Evolutionary conservation across 331 rosid species (phyloP), one percentile per base, ranked within the genome.

Genomic region (Phaseolus coccineus): DNA sequence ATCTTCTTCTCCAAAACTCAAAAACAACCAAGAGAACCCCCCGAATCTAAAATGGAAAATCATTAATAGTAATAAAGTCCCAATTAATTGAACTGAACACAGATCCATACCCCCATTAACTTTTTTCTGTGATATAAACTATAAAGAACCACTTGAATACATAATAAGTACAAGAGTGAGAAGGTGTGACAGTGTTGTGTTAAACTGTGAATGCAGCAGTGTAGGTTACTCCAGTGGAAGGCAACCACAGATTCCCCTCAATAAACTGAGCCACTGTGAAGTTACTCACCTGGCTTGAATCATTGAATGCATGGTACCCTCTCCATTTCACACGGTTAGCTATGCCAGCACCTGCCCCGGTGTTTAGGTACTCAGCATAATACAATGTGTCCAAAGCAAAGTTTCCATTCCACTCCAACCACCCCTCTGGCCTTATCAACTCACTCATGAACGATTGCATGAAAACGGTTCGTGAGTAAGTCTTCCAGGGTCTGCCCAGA

Each of bases 401-500:
- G 47, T 22, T 28, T 0, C 77, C 96, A n/a, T 87, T 84, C 99
- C 98, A 93, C 82, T 87, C 98, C 1, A 95, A 85, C 99, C 99
- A 95, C 69, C 99, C 99, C 74, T 83, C 81, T 8, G 96, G 88
- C 74, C 82, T 82, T 44, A 93, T 62, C 56, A 50, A 85, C 2
- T 74, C 40, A 72, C 91, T 86, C 48, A 93, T 77, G 75, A 76
- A 85, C 0, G 92, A 81, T 44, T 95, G 90, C 94, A 95, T 84
- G 70, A 89, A 62, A 15, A 91, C 24, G 7, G 99, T 90, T 64
- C 99, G 58, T 0, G 99, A 95, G 64, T 70, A 93, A 22, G 33
- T 30, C 88, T 88, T 93, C 99, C 98, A 96, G 0, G 98, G 99
- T 47, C 99, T 84, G 0, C 99, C 99, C 0, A 96, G 92, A 83